These are phyloP conservation scores for Shiraia bambusicola DNA, from an alignment of 2,329 filamentous ascomycete species.

Conservation along the genomic window DNA sequence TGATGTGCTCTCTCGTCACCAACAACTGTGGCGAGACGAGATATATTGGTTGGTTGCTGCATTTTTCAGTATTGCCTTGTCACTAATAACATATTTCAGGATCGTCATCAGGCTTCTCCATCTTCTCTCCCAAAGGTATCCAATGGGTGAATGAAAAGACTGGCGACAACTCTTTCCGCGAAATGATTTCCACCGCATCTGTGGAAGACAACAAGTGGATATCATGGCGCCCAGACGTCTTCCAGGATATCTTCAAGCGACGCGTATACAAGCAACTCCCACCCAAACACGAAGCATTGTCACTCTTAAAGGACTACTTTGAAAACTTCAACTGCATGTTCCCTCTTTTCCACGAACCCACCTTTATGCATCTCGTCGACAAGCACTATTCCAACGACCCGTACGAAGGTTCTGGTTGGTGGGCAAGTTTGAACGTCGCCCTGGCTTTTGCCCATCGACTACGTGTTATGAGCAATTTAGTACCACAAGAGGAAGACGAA, in stretches of 20 bases:
- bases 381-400: conserved; percentile 90
- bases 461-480: conserved; percentile 91
- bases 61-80: neutral
- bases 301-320: conserved; percentile 89
- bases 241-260: conserved; percentile 85
- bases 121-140: conserved; percentile 96
- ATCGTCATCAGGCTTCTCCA: conserved; percentile 96
- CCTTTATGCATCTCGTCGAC: conserved; percentile 96
- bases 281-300: conserved; percentile 81
- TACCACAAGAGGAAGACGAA: conserved; percentile 86
- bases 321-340: conserved; percentile 99
- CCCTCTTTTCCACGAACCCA: conserved; percentile 93
- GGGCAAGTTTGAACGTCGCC: conserved; percentile 93
- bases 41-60: conserved; percentile 73
- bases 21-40: conserved; percentile 93
- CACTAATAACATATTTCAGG: conserved; percentile 54
- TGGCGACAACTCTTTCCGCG: conserved; percentile 90
- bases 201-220: conserved; percentile 94
- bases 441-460: conserved; percentile 91
- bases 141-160: conserved; percentile 99
- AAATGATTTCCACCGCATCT: conserved; percentile 86
- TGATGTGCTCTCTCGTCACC: conserved; percentile 98
- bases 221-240: conserved; percentile 97
- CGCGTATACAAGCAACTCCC: conserved; percentile 82
- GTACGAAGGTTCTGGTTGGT: conserved; percentile 95